A percentile compares a stretch with the other conserved stretches of the same genome.
Evolutionary conservation across 768 basidiomycete genomes (phyloP).

Genomic region (Boletus speciosus): DNA sequence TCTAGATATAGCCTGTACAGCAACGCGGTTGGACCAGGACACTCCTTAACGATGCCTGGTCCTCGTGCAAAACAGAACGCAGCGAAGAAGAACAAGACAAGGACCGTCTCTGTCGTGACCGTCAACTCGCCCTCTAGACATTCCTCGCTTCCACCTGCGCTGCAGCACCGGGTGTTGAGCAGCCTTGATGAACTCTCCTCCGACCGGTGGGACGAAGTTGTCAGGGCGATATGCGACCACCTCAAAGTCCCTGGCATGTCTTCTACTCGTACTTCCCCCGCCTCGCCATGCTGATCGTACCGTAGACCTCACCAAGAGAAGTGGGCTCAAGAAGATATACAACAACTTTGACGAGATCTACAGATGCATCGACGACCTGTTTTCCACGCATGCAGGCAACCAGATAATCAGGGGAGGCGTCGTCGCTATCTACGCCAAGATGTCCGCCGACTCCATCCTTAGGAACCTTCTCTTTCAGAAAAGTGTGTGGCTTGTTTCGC

Average conservation of each 20-base stretch:
- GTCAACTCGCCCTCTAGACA: neutral
- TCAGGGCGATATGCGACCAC: conserved; percentile 44
- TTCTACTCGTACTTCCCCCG: neutral
- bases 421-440: conserved; percentile 59
- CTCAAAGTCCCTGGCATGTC: conserved; percentile 54
- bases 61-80: conserved; percentile 21
- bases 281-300: neutral
- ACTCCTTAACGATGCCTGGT: conserved; percentile 24
- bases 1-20: neutral
- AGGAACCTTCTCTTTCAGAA: conserved; percentile 56
- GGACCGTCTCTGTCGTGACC: conserved; percentile 1
- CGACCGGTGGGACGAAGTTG: conserved; percentile 47
- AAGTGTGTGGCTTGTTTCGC: conserved; percentile 35
- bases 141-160: conserved; percentile 12
- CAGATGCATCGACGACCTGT: conserved; percentile 47
- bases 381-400: conserved; percentile 39
- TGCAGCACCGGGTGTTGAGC: conserved; percentile 8
- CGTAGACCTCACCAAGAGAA: conserved; percentile 52
- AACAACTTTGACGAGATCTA: conserved; percentile 53
- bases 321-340: conserved; percentile 62
- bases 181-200: conserved; percentile 28
- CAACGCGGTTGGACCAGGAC: neutral
- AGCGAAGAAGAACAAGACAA: conserved; percentile 20
- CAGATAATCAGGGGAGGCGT: conserved; percentile 53
- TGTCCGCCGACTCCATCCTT: conserved; percentile 58